A percentile compares a stretch with the other conserved stretches of the same genome.
Evolutionary conservation across 2,329 filamentous ascomycete species (phyloP).

Genomic region (Albophoma yamanashiensis): DNA sequence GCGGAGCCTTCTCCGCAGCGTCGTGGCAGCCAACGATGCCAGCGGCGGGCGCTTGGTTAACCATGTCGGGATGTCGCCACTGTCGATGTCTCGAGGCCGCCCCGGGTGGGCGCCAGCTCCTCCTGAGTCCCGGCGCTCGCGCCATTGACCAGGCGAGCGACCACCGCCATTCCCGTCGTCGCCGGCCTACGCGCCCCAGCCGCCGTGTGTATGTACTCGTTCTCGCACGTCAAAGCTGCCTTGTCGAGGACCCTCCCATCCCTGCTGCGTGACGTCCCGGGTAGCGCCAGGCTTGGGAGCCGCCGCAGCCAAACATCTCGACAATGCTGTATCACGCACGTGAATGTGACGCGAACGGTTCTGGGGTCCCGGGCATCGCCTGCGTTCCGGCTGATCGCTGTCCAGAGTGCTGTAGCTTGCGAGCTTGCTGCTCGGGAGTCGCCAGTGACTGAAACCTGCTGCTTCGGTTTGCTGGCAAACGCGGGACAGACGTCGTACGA

Average conservation of each 20-base stretch:
- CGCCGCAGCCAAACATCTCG: not conserved
- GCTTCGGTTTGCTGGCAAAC: not conserved
- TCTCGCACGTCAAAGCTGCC: too few relatives aligned
- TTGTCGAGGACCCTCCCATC: too few relatives aligned
- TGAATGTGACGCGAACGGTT: not conserved
- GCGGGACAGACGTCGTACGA: too few relatives aligned
- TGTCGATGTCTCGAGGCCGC: not conserved
- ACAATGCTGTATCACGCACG: not conserved
- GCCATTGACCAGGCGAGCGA: not conserved
- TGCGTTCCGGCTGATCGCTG: not conserved
- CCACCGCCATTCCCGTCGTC: too few relatives aligned
- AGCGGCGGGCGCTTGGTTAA: not conserved
- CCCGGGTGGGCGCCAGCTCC: too few relatives aligned
- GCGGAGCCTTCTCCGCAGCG: not conserved
- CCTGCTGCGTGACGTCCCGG: not conserved
- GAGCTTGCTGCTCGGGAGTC: not conserved
- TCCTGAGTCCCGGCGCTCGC: not conserved
- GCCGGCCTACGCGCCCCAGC: too few relatives aligned
- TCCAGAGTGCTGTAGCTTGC: not conserved
- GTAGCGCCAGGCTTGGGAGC: not conserved
- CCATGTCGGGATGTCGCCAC: not conserved
- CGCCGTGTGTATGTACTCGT: too few relatives aligned
- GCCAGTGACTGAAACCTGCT: not conserved
- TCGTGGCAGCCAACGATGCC: too few relatives aligned
- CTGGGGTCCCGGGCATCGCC: not conserved